Evolutionary conservation across 768 basidiomycete genomes (phyloP), one percentile per base, ranked within the genome.

Genomic region (Xerocomellus intermedius): DNA sequence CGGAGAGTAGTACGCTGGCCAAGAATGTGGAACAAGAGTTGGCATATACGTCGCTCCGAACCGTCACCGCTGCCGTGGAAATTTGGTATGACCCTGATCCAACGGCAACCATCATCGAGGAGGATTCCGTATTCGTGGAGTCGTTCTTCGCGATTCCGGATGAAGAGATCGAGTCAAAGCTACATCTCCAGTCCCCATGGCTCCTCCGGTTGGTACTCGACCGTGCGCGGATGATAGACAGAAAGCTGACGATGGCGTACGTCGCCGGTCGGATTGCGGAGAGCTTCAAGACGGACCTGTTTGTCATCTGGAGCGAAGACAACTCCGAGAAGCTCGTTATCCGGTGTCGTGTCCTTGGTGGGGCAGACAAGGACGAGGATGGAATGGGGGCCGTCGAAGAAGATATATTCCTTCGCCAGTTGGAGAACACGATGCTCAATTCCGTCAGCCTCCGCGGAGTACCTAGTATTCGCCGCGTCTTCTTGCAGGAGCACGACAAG

Each of bases 131-230:
- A 22, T 98, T 99, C 68, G 97, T 99, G 53, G 93, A 97, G 66
- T 94, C 94, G 0, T 98, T 98, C 90, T 99, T 98, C 71, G 96
- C 95, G 51, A 98, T 98, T 68, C 97, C 97, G 7, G 97, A 98
- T 64, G 94, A 98, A 68, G 92, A 95, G 47, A 88, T 96, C 55
- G 93, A 96, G 69, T 80, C 83, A 19, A 96, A 96, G 66, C 75
- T 97, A 3, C 88, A 93, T 60, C 78, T 94, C 1, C 92, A 95
- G 69, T 98, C 97, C 2, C 94, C 95, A 0, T 99, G 97, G 97
- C 78, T 99, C 19, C 85, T 99, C 21, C 94, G 97, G 74, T 83
- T 98, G 42, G 96, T 96, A 67, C 84, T 99, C 51, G 97, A 98
- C 70, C 91, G 96, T 61, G 87, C 91, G 4, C 94, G 96, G 76